Percentiles rank a stretch among this genome's conserved stretches.
Conservation (phyloP, 169 alveolate species). For the Cryptosporidium meleagridis region DNA sequence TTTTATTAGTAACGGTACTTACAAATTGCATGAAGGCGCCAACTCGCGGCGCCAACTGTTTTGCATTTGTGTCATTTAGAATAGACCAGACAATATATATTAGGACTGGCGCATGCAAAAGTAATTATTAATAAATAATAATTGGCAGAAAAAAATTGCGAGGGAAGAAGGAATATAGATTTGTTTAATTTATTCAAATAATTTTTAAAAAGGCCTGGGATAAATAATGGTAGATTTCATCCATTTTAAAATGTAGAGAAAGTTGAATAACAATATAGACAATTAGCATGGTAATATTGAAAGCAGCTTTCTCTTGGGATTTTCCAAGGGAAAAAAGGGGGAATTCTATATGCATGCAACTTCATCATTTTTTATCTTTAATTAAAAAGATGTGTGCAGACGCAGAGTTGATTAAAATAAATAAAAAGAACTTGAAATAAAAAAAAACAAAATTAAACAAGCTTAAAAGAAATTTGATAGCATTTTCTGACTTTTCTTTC, state of each 20-base stretch:
- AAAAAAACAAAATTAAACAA: too few species aligned
- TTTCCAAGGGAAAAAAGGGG: neutral
- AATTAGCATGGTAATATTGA: neutral
- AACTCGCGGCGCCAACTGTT: neutral
- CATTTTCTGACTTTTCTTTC: too few species aligned
- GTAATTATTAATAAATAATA: neutral
- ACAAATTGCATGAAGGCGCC: constrained; percentile 70
- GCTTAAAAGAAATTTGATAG: too few species aligned
- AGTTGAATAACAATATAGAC: too few species aligned
- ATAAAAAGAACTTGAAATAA: neutral
- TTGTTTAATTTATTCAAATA: too few species aligned
- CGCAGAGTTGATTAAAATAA: too few species aligned
- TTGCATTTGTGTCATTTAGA: neutral
- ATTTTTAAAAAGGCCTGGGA: too few species aligned
- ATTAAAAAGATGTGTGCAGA: neutral
- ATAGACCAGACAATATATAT: neutral
- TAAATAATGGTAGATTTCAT: too few species aligned
- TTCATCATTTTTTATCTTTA: neutral
- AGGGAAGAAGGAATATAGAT: too few species aligned
- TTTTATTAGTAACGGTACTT: constrained; percentile 52
- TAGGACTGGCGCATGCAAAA: neutral
- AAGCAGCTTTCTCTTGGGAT: neutral
- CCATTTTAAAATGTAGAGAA: neutral
- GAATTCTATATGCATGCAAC: neutral
- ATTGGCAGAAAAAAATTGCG: neutral